A percentile compares a stretch with the other conserved stretches of the same genome.
Conservation (phyloP, 371 early-diverging fungal species). For the Mortierella sp. region DNA sequence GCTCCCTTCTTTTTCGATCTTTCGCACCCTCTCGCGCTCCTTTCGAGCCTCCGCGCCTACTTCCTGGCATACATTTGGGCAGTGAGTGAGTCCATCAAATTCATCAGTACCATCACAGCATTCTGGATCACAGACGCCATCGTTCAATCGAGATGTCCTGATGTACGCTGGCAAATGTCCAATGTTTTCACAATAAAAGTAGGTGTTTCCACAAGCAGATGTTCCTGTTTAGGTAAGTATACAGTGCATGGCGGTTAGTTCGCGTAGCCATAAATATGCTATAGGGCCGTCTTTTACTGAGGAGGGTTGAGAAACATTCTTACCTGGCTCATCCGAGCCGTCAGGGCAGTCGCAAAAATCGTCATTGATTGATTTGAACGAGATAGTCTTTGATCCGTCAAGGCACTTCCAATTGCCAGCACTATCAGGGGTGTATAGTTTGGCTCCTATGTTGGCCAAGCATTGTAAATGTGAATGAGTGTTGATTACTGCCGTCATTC, state of each 20-base stretch:
- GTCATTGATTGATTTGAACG: constrained; percentile 86
- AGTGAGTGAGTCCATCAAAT: constrained; percentile 62
- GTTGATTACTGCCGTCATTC: background rate
- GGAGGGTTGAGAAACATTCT: background rate
- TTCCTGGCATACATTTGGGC: constrained; percentile 81
- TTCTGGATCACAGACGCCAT: constrained; percentile 93
- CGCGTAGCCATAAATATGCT: background rate
- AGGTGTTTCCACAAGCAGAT: constrained; percentile 85
- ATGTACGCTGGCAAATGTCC: constrained; percentile 82
- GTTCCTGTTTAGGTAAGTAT: constrained; percentile 70
- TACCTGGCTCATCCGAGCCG: constrained; percentile 96
- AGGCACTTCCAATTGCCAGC: constrained; percentile 78
- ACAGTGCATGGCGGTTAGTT: background rate
- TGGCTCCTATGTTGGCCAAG: constrained; percentile 40
- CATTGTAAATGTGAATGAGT: background rate
- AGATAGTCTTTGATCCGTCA: constrained; percentile 77
- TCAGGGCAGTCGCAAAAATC: constrained; percentile 97
- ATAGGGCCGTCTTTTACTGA: background rate
- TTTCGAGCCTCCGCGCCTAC: constrained; percentile 39
- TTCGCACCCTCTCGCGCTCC: constrained; percentile 30
- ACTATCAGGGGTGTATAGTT: constrained; percentile 56
- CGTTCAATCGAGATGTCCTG: constrained; percentile 85
- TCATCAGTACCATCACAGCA: constrained; percentile 98
- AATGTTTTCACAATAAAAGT: constrained; percentile 86
- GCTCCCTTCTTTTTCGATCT: constrained; percentile 37